phyloP scores from a whole-genome alignment of 345 rosid species.

The Geranium rotundifolium region DNA sequence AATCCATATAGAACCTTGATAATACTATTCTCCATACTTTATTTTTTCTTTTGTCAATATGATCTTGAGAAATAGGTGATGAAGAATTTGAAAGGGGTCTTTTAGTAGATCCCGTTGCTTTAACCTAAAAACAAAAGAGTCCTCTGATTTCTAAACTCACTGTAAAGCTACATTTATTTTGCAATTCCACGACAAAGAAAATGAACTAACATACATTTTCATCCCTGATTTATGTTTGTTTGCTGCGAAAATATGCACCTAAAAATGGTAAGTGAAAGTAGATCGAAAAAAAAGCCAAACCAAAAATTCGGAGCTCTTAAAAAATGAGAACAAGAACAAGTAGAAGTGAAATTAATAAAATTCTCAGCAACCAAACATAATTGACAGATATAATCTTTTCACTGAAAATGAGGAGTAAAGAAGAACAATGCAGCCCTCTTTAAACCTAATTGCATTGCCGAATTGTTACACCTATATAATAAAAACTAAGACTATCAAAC shows the following conservation, averaged over 20 bases:
- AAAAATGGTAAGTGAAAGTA: too few relatives aligned
- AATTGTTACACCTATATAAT: too few relatives aligned
- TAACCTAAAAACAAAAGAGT: conserved; percentile 16
- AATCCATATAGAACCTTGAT: conserved; percentile 11
- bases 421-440: background rate
- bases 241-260: too few relatives aligned
- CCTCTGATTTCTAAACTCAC: conserved; percentile 23
- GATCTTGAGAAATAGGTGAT: conserved; percentile 12
- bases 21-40: conserved; percentile 18
- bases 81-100: conserved; percentile 24
- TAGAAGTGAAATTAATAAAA: too few relatives aligned
- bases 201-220: background rate
- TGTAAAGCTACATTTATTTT: conserved; percentile 32
- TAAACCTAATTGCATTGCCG: background rate
- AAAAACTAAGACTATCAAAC: too few relatives aligned
- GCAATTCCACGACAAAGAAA: too few relatives aligned
- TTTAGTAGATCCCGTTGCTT: conserved; percentile 28
- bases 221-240: too few relatives aligned
- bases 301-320: too few relatives aligned
- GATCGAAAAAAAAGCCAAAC: too few relatives aligned
- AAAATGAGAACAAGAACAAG: too few relatives aligned
- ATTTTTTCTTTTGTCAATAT: conserved; percentile 25
- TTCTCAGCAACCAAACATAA: too few relatives aligned
- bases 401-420: background rate
- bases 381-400: too few relatives aligned